Conservation (phyloP, 108 stramenopile genomes). For the Pseudonitzschia pungens region DNA sequence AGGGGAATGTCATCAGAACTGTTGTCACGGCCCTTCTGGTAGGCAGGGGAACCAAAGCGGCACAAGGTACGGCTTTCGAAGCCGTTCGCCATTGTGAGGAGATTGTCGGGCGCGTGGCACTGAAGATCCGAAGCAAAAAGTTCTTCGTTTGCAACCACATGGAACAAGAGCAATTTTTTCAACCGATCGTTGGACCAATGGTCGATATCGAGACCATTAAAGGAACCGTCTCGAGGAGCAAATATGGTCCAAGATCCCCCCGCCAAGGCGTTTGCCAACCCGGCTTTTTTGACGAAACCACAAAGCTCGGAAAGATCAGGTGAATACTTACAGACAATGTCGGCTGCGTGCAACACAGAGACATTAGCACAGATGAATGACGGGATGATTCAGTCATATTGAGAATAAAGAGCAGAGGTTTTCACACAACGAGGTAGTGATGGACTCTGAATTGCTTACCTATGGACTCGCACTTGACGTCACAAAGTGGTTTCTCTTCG, state of each 20-base stretch:
- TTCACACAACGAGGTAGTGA: too few relatives aligned
- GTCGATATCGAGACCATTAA: neutral
- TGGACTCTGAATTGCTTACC: neutral
- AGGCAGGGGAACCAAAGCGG: neutral
- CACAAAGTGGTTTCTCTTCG: neutral
- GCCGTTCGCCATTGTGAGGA: conserved; percentile 3
- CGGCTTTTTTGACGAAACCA: neutral
- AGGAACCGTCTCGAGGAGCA: conserved; percentile 1
- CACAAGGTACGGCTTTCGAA: conserved; percentile 10
- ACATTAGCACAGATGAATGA: too few relatives aligned
- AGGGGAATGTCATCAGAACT: neutral
- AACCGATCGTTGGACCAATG: neutral
- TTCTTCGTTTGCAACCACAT: conserved; percentile 6
- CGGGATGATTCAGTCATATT: too few relatives aligned
- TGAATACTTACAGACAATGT: neutral
- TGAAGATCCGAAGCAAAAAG: neutral
- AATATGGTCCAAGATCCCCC: neutral
- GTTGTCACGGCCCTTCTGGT: conserved; percentile 19
- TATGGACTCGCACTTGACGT: neutral
- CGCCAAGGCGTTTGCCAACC: neutral
- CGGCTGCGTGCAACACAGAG: neutral
- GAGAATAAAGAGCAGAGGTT: too few relatives aligned
- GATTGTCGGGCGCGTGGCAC: neutral
- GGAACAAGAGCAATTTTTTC: neutral
- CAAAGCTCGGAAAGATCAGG: conserved; percentile 3